Evolutionary conservation across 73 alveolate species (phyloP), one percentile per base, ranked within the genome.

Genomic region (Paramecium tetraurelia): DNA sequence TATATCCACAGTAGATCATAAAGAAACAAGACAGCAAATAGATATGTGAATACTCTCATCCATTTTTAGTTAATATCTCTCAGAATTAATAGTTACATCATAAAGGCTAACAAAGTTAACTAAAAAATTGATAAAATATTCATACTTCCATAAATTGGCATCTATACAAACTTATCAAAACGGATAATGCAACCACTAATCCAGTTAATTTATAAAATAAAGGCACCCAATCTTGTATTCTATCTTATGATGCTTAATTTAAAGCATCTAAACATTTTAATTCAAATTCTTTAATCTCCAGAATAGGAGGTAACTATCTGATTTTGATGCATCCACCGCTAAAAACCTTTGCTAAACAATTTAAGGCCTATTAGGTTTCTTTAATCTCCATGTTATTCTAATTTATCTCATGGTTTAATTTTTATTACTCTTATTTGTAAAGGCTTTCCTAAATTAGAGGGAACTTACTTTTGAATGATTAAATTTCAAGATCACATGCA

Each of bases 261-360:
- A 75, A 38, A 29, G 87, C 18, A 18, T 75, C 87, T 16, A 75
- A 35, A 75, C 46, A 75, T 36, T 24, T 22, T 21, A 75, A 38
- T 75, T 75, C 87, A 38, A 35, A 75, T 36, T 35, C 68, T 75
- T 75, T 29, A 10, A 75, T 75, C n/a, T 75, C 87, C n/a, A 75
- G n/a, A 36, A 75, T 35, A n/a, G 87, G 58, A 38, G 87, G 87
- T 20, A 75, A 35, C 18, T 75, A 35, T 20, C 59, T 38, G 16
- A 41, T 75, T 38, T 75, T 75, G 18, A 41, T 29, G 2, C 59
- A 21, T 12, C 59, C 59, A 16, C 87, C 87, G n/a, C 38, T 75
- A 41, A 75, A 75, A 9, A 75, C 87, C 11, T 75, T 75, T 0
- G 87, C 38, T 16, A 75, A 14, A 36, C 58, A 38, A 10, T 35